phyloP scores from a whole-genome alignment of 176 grass and related monocot genomes.

The Oryza brachyantha region DNA sequence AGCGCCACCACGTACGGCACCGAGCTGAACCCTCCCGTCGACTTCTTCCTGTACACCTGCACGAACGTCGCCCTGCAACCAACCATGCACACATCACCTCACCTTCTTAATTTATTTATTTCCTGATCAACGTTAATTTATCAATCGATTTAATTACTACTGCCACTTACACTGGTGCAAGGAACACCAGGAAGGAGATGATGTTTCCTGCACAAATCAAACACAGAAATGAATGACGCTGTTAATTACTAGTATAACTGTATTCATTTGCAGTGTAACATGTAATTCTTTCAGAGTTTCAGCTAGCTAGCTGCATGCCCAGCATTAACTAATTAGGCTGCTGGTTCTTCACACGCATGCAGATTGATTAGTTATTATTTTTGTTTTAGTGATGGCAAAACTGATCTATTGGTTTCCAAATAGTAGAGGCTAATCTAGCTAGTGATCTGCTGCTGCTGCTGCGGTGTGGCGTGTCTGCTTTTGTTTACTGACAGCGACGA shows the following conservation, averaged over 20 bases:
- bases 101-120: no score
- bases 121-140: no score
- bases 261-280: background rate
- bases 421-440: background rate
- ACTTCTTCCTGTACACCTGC: constrained; percentile 62
- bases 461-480: background rate
- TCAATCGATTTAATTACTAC: no score
- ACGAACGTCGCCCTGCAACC: constrained; percentile 67
- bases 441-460: background rate
- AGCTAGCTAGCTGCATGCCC: no score
- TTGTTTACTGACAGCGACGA: background rate
- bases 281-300: background rate
- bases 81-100: no score
- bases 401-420: background rate
- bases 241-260: background rate
- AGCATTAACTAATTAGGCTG: no score
- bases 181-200: constrained; percentile 81
- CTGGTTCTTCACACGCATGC: no score
- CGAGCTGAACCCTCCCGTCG: constrained; percentile 78
- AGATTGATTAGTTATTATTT: background rate
- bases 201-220: constrained; percentile 62
- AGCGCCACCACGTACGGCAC: constrained; percentile 88
- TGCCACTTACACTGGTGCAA: constrained; percentile 87
- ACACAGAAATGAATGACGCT: background rate
- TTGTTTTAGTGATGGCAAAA: background rate